Conservation (phyloP, 2,329 filamentous ascomycete genomes). For the Aureobasidium sp. region DNA sequence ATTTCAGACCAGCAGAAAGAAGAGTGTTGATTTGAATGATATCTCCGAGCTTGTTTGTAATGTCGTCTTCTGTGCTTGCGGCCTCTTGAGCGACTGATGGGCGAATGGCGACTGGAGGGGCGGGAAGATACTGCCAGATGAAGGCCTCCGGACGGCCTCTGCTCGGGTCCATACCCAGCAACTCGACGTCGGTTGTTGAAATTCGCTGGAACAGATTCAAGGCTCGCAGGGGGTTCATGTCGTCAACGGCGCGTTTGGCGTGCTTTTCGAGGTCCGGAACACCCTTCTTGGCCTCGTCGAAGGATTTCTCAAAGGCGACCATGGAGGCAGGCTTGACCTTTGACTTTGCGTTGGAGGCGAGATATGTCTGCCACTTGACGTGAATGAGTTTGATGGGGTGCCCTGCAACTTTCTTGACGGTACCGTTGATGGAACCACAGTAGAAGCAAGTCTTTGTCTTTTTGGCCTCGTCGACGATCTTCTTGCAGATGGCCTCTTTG, state of each 20-base stretch:
- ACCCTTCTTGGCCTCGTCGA: constrained; percentile 67
- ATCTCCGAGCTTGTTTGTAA: constrained; percentile 94
- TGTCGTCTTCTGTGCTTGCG: constrained; percentile 90
- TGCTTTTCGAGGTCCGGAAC: constrained; percentile 86
- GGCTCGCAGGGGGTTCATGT: constrained; percentile 82
- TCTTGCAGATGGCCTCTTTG: constrained; percentile 76
- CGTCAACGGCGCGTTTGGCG: constrained; percentile 84
- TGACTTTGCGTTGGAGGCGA: constrained; percentile 77
- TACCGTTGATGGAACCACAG: constrained; percentile 77
- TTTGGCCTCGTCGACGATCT: constrained; percentile 79
- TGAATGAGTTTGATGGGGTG: constrained; percentile 87
- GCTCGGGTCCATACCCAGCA: constrained; percentile 74
- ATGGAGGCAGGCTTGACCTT: constrained; percentile 80
- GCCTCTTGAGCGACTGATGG: constrained; percentile 91
- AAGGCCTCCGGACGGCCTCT: constrained; percentile 91
- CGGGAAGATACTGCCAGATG: constrained; percentile 92
- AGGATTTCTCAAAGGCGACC: constrained; percentile 76
- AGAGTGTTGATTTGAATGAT: constrained; percentile 89
- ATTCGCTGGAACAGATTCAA: constrained; percentile 90
- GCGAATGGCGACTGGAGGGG: constrained; percentile 87
- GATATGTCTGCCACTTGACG: constrained; percentile 84
- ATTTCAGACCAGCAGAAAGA: constrained; percentile 73
- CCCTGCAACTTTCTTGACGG: constrained; percentile 78
- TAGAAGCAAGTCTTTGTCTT: constrained; percentile 78
- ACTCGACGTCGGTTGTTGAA: constrained; percentile 75